Evolutionary conservation across 306 rosid genomes (phyloP).

Genomic region (Comarum palustre): DNA sequence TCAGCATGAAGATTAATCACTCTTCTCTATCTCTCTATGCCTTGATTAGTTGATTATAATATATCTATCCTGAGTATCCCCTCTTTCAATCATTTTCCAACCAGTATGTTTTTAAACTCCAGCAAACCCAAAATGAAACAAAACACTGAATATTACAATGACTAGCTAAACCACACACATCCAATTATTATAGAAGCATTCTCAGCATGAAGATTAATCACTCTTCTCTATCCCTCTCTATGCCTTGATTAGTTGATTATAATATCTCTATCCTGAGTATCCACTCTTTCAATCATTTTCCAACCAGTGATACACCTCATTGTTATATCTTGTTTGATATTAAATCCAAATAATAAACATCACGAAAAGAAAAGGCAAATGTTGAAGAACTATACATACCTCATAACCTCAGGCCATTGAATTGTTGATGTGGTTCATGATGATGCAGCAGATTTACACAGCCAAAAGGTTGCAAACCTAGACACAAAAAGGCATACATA

Average conservation of each 20-base stretch:
- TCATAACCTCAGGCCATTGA: not conserved
- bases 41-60: not conserved
- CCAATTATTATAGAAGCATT: not conserved
- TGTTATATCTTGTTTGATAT: not conserved
- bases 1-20: not conserved
- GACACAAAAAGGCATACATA: not conserved
- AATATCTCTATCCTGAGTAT: not conserved
- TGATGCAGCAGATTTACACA: not conserved
- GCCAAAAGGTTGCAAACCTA: conserved; percentile 11
- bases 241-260: not conserved
- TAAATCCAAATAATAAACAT: not conserved
- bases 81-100: not conserved
- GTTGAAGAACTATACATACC: conserved; percentile 15
- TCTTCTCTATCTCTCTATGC: not conserved
- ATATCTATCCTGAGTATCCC: not conserved
- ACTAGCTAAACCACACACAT: not conserved
- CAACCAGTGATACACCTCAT: not conserved
- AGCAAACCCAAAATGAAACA: not conserved
- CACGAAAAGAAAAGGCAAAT: not conserved
- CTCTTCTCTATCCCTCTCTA: not conserved
- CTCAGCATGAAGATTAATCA: not conserved
- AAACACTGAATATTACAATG: not conserved
- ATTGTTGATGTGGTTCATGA: not conserved
- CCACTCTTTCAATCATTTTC: not conserved
- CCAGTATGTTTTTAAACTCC: not conserved